phyloP scores from a whole-genome alignment of 2,329 filamentous ascomycete species.

The Trichoderma pleuroti region DNA sequence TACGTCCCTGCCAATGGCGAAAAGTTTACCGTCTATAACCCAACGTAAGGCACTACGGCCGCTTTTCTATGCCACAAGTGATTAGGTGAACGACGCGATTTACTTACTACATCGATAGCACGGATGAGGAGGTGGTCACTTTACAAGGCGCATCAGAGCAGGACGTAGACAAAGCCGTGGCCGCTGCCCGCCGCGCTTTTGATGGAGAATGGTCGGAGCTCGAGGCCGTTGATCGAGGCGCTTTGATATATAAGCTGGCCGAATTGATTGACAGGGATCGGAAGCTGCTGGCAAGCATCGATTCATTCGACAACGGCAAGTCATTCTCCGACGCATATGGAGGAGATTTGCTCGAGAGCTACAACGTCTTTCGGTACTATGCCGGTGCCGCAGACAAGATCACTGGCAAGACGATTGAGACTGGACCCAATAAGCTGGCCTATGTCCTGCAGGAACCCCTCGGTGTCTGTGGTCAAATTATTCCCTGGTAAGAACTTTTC shows the following conservation, averaged over 20 bases:
- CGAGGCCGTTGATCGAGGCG: constrained; percentile 65
- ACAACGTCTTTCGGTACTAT: constrained; percentile 63
- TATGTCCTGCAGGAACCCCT: constrained; percentile 70
- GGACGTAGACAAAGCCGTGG: constrained; percentile 69
- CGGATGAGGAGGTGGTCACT: neutral
- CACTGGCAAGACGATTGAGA: constrained; percentile 73
- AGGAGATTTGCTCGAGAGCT: constrained; percentile 62
- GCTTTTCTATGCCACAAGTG: neutral
- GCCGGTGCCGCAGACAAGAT: constrained; percentile 85
- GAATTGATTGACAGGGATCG: constrained; percentile 70
- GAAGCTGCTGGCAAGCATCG: constrained; percentile 68
- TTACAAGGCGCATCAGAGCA: constrained; percentile 10
- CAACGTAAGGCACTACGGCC: neutral
- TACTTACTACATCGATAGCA: neutral
- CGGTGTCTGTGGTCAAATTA: constrained; percentile 68
- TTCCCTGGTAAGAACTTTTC: constrained; percentile 51
- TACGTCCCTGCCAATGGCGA: constrained; percentile 13
- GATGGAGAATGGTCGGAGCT: constrained; percentile 62
- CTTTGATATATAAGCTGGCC: constrained; percentile 66
- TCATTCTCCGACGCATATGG: constrained; percentile 62
- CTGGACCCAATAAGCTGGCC: constrained; percentile 67
- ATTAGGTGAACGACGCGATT: neutral
- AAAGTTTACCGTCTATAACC: constrained; percentile 13
- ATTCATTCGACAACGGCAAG: constrained; percentile 79
- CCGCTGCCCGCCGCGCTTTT: constrained; percentile 75